A percentile compares a stretch with the other conserved stretches of the same genome.
These are phyloP conservation scores for Torulaspora maleeae DNA, from an alignment of 805 yeast species.

Conservation along the genomic window DNA sequence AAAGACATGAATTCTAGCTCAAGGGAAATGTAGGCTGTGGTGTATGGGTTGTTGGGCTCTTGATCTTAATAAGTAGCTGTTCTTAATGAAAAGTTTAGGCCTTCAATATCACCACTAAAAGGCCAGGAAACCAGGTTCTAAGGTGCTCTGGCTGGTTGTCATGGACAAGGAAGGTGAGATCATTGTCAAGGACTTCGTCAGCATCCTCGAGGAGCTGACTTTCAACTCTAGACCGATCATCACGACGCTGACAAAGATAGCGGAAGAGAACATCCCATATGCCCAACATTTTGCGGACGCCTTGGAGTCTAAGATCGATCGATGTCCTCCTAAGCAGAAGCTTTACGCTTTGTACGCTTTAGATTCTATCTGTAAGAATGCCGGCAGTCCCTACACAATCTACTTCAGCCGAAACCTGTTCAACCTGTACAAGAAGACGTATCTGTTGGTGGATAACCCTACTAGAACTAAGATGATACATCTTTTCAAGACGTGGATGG, in stretches of 20 bases:
- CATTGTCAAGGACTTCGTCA: conserved; percentile 54
- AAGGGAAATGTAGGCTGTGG: background rate
- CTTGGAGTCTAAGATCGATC: conserved; percentile 66
- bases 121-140: background rate
- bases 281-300: conserved; percentile 77
- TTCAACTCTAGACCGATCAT: conserved; percentile 89
- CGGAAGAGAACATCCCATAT: conserved; percentile 73
- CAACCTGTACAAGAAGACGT: conserved; percentile 68
- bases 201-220: conserved; percentile 69
- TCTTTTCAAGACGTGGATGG: conserved; percentile 85
- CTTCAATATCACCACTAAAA: background rate
- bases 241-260: conserved; percentile 74
- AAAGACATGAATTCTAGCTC: background rate
- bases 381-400: conserved; percentile 86
- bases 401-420: conserved; percentile 61
- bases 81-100: background rate
- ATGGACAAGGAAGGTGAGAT: conserved; percentile 36
- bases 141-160: background rate
- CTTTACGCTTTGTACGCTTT: conserved; percentile 76
- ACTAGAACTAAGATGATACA: conserved; percentile 68
- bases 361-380: conserved; percentile 87
- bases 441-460: conserved; percentile 71
- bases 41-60: conserved; percentile 1
- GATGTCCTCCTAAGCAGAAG: conserved; percentile 78
- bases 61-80: too few species aligned